These are phyloP conservation scores for Pythium chondricola DNA, from an alignment of 352 stramenopile species.

Conservation along the genomic window DNA sequence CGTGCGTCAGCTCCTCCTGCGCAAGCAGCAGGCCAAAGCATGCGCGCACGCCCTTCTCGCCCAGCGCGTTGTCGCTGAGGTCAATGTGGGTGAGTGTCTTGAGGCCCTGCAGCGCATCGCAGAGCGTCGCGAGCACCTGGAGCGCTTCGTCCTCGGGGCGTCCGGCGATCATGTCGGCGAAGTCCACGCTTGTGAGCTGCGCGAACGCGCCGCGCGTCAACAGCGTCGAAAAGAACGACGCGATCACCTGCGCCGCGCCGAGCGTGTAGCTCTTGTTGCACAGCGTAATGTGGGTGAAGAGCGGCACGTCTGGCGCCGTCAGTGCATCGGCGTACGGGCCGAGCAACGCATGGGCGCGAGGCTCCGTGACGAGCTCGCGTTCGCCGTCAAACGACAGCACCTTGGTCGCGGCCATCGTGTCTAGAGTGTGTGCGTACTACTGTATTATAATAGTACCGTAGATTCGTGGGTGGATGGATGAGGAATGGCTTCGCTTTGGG, in stretches of 20 bases:
- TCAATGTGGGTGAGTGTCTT: constrained; percentile 80
- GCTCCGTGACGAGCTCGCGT: constrained; percentile 72
- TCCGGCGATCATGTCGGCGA: constrained; percentile 84
- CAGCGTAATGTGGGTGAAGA: constrained; percentile 79
- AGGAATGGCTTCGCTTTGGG: constrained; percentile 5
- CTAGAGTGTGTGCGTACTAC: too few species aligned
- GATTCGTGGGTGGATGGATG: too few species aligned
- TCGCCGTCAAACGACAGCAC: constrained; percentile 68
- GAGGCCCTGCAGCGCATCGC: constrained; percentile 55
- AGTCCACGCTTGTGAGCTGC: constrained; percentile 69
- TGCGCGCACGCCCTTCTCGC: constrained; percentile 90
- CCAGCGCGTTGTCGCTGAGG: constrained; percentile 94
- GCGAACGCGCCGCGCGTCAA: constrained; percentile 40
- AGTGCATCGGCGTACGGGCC: constrained; percentile 33
- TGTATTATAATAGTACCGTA: background rate
- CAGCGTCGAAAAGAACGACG: constrained; percentile 57
- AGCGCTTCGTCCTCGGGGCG: constrained; percentile 78
- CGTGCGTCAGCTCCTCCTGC: constrained; percentile 71
- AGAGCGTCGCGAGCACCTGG: constrained; percentile 75
- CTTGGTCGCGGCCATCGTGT: too few species aligned
- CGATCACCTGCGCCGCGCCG: constrained; percentile 66
- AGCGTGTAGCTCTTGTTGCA: constrained; percentile 88
- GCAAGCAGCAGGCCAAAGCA: constrained; percentile 82
- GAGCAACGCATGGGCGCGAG: constrained; percentile 64
- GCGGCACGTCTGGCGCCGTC: constrained; percentile 14